Evolutionary conservation across 140 eudicot species (phyloP), one percentile per base, ranked within the genome.

Genomic region (Erigeron philadelphicus): DNA sequence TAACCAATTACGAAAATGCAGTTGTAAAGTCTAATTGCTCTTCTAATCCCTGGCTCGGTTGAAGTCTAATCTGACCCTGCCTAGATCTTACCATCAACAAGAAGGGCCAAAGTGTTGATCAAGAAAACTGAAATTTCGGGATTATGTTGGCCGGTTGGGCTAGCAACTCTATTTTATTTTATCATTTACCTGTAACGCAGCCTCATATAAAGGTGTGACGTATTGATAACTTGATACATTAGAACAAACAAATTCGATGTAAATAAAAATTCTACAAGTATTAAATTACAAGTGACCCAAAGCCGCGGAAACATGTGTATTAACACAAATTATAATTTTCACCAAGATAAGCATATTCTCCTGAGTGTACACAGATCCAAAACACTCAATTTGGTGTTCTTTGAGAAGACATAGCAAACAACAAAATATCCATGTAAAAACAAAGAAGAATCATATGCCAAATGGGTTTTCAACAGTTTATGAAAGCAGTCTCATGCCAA

Each of bases 221-320:
- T 58, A 25, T 58, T 54, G 19, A 64, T 40, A 54, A 16, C 55
- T 9, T 50, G 5, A 55, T 54, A 41, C 43, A 72, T 5, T 49
- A 13, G 9, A 44, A 4, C 42, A 64, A 64, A 17, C 23, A 69
- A 55, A 69, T 16, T 31, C 5, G 43, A 53, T 19, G 43, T 69
- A 21, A 11, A 66, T 45, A 0, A 19, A 16, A 70, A 63, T 72
- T 72, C 12, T 38, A 67, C 40, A 41, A 52, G 9, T 10, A 41
- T 45, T 40, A 61, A 43, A 69, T 45, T 38, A 42, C 53, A 53
- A 50, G 52, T 0, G 41, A 60, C 6, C 60, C 44, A 8, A n/a
- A 65, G 72, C 60, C n/a, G 55, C 53, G 23, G n/a, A 52, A 18
- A 57, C 75, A 50, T 23, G 67, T 61, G 76, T 68, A 21, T 23